These are phyloP conservation scores for Dictyostelium discoideum DNA, from an alignment of 78 protist species.

Conservation along the genomic window dicty_2.7 NC_007091.3:2662501-2663000, in stretches of 20 bases:
- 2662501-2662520: neutral
- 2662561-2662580: constrained; percentile 12
- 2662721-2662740: neutral
- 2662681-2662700: neutral
- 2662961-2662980: too few relatives aligned
- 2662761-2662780: neutral
- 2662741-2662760: neutral
- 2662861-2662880: neutral
- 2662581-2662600: neutral
- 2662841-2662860: neutral
- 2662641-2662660: constrained; percentile 39
- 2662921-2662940: too few relatives aligned
- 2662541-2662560: constrained; percentile 50
- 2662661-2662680: neutral
- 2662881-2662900: too few relatives aligned
- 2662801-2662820: neutral
- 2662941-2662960: too few relatives aligned
- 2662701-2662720: neutral
- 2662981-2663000: too few relatives aligned
- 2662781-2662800: constrained; percentile 10
- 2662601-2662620: neutral
- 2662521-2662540: neutral
- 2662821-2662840: too few relatives aligned
- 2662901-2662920: too few relatives aligned
- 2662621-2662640: neutral